Percentiles rank a stretch among this genome's conserved stretches.
These are phyloP conservation scores for Aspergillus ochraceus DNA, from an alignment of 2,329 filamentous ascomycete genomes.

Conservation along the genomic window DNA sequence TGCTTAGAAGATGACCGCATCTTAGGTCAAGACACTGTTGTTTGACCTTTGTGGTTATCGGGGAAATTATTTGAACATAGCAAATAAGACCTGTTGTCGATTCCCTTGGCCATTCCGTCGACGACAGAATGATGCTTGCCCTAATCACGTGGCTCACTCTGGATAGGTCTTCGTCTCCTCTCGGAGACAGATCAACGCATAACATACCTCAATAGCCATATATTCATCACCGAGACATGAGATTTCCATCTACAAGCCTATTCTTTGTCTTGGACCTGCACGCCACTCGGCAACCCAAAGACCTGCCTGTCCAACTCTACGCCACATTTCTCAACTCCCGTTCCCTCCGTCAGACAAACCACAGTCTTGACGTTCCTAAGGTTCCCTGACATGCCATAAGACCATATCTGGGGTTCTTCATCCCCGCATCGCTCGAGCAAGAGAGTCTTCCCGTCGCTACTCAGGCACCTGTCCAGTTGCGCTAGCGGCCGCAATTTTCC, in stretches of 20 bases:
- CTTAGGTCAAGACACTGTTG: too few species aligned
- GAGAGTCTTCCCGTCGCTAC: constrained; percentile 17
- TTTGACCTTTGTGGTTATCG: too few species aligned
- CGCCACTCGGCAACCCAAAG: constrained; percentile 48
- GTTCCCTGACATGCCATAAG: constrained; percentile 47
- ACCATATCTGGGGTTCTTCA: constrained; percentile 41
- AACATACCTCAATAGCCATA: too few species aligned
- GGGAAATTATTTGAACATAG: too few species aligned
- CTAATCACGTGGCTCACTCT: too few species aligned
- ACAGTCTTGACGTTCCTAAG: constrained; percentile 36
- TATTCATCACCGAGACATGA: too few species aligned
- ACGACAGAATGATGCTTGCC: too few species aligned
- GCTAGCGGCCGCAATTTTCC: constrained; percentile 43
- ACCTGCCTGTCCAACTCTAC: constrained; percentile 47
- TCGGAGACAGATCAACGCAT: too few species aligned
- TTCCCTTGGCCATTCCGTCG: too few species aligned
- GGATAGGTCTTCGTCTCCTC: too few species aligned
- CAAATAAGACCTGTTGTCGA: too few species aligned
- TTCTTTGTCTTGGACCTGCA: constrained; percentile 1
- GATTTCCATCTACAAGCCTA: not conserved
- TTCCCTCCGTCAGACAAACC: constrained; percentile 43
- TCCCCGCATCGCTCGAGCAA: constrained; percentile 16
- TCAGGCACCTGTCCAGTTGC: constrained; percentile 34
- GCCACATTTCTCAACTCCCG: constrained; percentile 33
- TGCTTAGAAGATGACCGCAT: too few species aligned